phyloP scores from a whole-genome alignment of 2,329 filamentous ascomycete species.

The Fusarium beomiforme region DNA sequence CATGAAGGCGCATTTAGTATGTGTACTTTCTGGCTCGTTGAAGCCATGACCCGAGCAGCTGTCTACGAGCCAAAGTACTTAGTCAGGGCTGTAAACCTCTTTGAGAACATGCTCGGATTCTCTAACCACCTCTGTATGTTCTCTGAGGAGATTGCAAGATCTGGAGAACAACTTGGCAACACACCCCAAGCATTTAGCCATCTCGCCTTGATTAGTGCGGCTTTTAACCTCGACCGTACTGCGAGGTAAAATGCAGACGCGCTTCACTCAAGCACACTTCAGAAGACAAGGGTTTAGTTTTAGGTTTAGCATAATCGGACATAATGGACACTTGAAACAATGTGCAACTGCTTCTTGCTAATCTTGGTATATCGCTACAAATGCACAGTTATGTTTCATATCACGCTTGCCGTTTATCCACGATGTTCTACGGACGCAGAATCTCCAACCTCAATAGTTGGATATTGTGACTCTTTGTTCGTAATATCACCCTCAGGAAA shows the following conservation, averaged over 20 bases:
- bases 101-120: conserved; percentile 82
- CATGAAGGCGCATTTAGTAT: conserved; percentile 81
- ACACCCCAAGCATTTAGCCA: conserved; percentile 84
- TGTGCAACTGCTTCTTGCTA: not conserved
- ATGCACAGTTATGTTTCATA: not conserved
- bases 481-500: not conserved
- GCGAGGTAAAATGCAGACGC: conserved; percentile 15
- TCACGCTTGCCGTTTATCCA: not conserved
- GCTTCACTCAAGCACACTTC: not conserved
- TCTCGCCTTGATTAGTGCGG: conserved; percentile 78
- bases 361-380: not conserved
- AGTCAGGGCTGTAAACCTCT: conserved; percentile 70
- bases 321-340: not conserved
- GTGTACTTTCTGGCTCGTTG: conserved; percentile 86
- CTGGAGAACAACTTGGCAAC: conserved; percentile 81
- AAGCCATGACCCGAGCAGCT: conserved; percentile 76
- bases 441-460: conserved; percentile 63
- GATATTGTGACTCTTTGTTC: conserved; percentile 38
- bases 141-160: conserved; percentile 79
- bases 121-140: conserved; percentile 83
- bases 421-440: conserved; percentile 42
- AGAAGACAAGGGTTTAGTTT: not conserved
- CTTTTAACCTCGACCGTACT: conserved; percentile 76
- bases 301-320: not conserved
- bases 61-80: conserved; percentile 73